Base-by-base conservation (phyloP, 2,329 filamentous ascomycete species). In the Calonectria leucothoes region DNA sequence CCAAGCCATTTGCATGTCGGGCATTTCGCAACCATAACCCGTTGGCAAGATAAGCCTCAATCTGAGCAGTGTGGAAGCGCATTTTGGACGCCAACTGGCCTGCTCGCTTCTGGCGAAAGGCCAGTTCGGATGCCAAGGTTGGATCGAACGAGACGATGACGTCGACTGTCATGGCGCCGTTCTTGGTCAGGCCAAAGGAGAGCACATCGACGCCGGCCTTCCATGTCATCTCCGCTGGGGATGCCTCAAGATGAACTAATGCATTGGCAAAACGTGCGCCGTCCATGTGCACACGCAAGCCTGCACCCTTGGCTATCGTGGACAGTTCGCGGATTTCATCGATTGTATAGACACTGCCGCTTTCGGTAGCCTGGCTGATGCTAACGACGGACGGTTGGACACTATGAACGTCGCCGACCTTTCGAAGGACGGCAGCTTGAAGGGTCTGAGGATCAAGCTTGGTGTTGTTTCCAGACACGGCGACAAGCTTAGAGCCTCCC, bases 311-410 rank as follows among this genome's bases (percentile, higher is more conserved):
- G 11, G 48, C 48, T 25, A 51, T 51, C 4, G 11, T 25, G 20
- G 20, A 51, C 14, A 51, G 35, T 10, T 29, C 29, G 29, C 11
- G 15, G n/a, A 61, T 20, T n/a, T 69, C 66, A 25, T 61, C 23
- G n/a, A 69, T 10, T 1, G 52, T 37, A 52, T 69, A 69, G 20
- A 69, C 52, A 29, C 52, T 63, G 3, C 66, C 66, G 23, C 37
- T 69, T 37, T 69, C 66, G 15, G 52, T 69, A 2, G 66, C 25
- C 20, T 69, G 66, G 17, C 39, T 63, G 27, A 69, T 63, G 14
- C 35, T 61, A 14, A 69, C 27, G 6, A 48, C 66, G 25, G 33
- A 48, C 3, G 51, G 51, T 25, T 61, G 66, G 17, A 59, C 66
- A 8, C 51, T 61, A 29, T 69, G 66, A 27, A 69, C 66, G 12